These are phyloP conservation scores for Lolium rigidum DNA, from an alignment of 176 grass and related monocot species.

Conservation along the genomic window DNA sequence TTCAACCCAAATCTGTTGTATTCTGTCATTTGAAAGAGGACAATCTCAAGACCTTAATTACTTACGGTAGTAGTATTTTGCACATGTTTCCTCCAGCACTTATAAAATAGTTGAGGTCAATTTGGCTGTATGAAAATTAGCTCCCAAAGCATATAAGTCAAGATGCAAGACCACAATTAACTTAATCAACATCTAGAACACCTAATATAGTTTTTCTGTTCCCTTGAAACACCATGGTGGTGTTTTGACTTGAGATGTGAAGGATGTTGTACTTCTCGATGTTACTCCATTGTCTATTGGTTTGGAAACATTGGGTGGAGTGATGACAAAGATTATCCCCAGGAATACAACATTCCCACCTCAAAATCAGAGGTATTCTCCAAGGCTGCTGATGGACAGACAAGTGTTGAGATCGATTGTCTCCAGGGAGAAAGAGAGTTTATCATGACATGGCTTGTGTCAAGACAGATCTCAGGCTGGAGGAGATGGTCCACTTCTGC, in stretches of 20 bases:
- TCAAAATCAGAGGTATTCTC: constrained; percentile 99
- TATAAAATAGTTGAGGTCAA: no score
- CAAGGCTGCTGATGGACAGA: constrained; percentile 93
- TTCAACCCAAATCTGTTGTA: no score
- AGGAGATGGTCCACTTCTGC: no score
- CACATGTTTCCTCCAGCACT: neutral
- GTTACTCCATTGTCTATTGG: constrained; percentile 88
- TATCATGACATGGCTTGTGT: constrained; percentile 58
- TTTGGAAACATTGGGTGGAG: constrained; percentile 98
- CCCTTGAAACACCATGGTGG: constrained; percentile 63
- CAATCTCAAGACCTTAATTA: neutral
- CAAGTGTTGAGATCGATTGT: constrained; percentile 97
- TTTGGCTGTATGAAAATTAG: no score
- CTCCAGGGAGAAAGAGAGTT: constrained; percentile 98
- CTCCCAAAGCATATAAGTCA: no score
- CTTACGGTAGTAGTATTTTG: neutral
- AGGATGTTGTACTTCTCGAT: constrained; percentile 97
- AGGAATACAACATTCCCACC: constrained; percentile 95
- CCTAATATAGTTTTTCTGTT: constrained; percentile 21
- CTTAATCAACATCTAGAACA: constrained; percentile 8
- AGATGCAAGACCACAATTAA: constrained; percentile 13
- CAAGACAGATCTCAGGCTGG: constrained; percentile 64
- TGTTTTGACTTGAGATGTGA: constrained; percentile 93
- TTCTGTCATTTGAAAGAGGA: no score
- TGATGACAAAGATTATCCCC: constrained; percentile 99